A percentile compares a stretch with the other conserved stretches of the same genome.
phyloP scores from a whole-genome alignment of 352 stramenopile species.

The Phytophthora rubi region DNA sequence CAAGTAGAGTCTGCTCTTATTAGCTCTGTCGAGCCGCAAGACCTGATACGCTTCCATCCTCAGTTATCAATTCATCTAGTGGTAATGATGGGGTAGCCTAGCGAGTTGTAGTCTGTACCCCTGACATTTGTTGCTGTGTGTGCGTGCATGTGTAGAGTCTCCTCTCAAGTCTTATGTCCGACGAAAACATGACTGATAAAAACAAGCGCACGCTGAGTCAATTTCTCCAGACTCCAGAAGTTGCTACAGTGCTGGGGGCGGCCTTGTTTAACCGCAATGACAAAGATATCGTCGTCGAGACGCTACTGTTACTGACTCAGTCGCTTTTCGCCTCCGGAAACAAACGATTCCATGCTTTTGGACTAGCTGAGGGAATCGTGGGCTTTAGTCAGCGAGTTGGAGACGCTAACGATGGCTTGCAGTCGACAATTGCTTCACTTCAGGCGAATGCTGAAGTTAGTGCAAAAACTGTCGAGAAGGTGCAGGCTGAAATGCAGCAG shows the following conservation, averaged over 20 bases:
- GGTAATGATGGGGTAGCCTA: conserved; percentile 38
- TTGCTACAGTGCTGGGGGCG: conserved; percentile 61
- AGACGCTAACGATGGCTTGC: conserved; percentile 63
- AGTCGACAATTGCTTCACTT: conserved; percentile 58
- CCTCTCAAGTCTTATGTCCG: conserved; percentile 55
- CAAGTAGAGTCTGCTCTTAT: conserved; percentile 71
- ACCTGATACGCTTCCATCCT: conserved; percentile 63
- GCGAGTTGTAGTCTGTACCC: background rate
- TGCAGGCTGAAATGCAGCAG: conserved; percentile 69
- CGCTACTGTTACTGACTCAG: conserved; percentile 62
- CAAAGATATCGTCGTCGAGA: conserved; percentile 74
- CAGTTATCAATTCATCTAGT: conserved; percentile 74
- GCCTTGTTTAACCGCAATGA: conserved; percentile 68
- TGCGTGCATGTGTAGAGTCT: conserved; percentile 49
- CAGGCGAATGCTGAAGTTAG: conserved; percentile 56
- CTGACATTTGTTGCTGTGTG: conserved; percentile 7
- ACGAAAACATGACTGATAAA: conserved; percentile 64
- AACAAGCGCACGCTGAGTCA: conserved; percentile 71
- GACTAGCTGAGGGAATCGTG: conserved; percentile 69
- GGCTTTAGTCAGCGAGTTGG: conserved; percentile 54
- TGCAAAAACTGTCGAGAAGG: conserved; percentile 53
- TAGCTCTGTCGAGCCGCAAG: conserved; percentile 53
- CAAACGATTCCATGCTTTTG: conserved; percentile 68
- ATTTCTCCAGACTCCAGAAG: conserved; percentile 78
- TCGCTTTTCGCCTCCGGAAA: conserved; percentile 56